Base-by-base conservation (phyloP, 768 basidiomycete genomes). In the Tricholoma sp. region DNA sequence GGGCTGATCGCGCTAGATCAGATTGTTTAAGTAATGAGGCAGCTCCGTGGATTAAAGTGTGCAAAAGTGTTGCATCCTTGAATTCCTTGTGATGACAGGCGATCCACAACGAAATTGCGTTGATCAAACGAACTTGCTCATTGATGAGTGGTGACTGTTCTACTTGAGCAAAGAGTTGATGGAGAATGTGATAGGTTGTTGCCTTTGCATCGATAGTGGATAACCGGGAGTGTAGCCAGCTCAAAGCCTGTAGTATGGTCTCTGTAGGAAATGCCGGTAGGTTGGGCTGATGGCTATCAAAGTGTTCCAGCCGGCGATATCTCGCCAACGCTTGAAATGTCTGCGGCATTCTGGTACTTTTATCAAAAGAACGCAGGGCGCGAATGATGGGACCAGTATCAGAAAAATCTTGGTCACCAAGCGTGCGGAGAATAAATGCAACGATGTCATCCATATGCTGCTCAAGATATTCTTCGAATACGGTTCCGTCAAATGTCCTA, bases 91-190 rank as follows among this genome's bases (percentile, higher is more conserved):
- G 69, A 57, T 83, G 80, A 39, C 81, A 77, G 3, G 93, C 78
- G 46, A 93, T 77, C 79, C 91, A 86, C 27, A 98, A 70, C 24
- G 83, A 83, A 46, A 96, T 72, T 1, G 83, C 81, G 55, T 91
- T 86, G 39, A 94, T 66, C 27, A 86, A 72, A 11, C 95, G 84
- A 39, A 84, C 70, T 66, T 95, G 91, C 67, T 96, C 92, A 67
- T 91, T 90, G 59, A 96, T 80, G 37, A 97, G 77, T 18, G 86
- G 86, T 0, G 84, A 83, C 9, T 72, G 68, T 57, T 89, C 81
- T 8, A 93, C 72, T 39, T 79, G 77, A 5, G 84, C 78, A 60
- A 95, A 83, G 12, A 96, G 76, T 52, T 83, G 80, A 57, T 88
- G 86, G 24, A 92, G 68, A 55, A 91, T 80, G 59, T 94, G 91